Conservation (phyloP, 345 rosid genomes). For the Citrus unshiu region DNA sequence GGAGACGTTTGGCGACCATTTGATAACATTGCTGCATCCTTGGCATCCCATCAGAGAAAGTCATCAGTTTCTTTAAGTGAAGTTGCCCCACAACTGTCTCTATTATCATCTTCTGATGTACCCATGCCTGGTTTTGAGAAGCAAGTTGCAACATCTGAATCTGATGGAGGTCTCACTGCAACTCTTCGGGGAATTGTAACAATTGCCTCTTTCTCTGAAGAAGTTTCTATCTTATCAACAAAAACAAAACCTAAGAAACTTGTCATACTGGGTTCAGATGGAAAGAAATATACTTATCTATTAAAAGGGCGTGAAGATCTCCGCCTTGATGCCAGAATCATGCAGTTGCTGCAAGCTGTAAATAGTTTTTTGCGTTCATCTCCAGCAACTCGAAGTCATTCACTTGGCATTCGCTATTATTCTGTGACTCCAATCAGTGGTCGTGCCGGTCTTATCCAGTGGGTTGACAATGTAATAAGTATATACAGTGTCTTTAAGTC, state of each 20-base stretch:
- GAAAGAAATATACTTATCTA: constrained; percentile 72
- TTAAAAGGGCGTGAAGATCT: constrained; percentile 94
- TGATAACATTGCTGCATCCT: constrained; percentile 73
- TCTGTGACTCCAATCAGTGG: constrained; percentile 94
- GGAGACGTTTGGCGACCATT: constrained; percentile 91
- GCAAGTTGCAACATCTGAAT: constrained; percentile 49
- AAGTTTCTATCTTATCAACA: constrained; percentile 71
- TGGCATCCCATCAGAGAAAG: constrained; percentile 83
- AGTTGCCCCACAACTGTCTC: constrained; percentile 84
- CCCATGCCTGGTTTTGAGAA: constrained; percentile 98
- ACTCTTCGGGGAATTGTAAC: constrained; percentile 65
- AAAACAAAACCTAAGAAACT: constrained; percentile 96
- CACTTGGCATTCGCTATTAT: constrained; percentile 69
- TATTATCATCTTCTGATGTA: constrained; percentile 79
- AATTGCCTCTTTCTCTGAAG: constrained; percentile 68
- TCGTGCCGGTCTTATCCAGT: constrained; percentile 90
- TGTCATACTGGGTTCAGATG: constrained; percentile 84
- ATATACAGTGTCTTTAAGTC: constrained; percentile 82
- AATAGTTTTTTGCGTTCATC: constrained; percentile 66
- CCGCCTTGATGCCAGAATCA: constrained; percentile 97
- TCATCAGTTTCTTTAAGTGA: constrained; percentile 69
- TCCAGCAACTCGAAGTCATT: constrained; percentile 42
- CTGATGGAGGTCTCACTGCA: constrained; percentile 37
- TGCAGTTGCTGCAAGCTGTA: constrained; percentile 91
- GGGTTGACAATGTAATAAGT: constrained; percentile 89